Evolutionary conservation across 768 basidiomycete genomes (phyloP), one percentile per base, ranked within the genome.

Genomic region (Xerocomus potaroensis): DNA sequence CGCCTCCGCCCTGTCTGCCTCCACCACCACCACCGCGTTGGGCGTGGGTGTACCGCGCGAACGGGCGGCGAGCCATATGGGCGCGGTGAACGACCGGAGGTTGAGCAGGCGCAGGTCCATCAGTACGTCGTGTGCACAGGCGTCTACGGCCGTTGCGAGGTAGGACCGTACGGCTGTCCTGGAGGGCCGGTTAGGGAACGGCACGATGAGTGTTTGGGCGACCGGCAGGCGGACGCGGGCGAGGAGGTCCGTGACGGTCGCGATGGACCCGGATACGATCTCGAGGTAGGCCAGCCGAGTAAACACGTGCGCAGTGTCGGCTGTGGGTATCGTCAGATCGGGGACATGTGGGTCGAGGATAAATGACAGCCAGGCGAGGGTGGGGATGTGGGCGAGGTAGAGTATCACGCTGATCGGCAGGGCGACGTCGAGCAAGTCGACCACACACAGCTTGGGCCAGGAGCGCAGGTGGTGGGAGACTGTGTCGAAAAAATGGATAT

Each of bases 101-200:
- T 54, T 35, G n/a, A 51, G 43, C 22, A 39, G 23, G 6, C 33
- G 34, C 14, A 48, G n/a, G 33, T 47, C 39, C 2, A 18, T 30
- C 43, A 50, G 19, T 16, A 23, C 15, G 9, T 32, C 12, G 21
- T 18, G 14, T 2, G 35, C 16, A 19, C 47, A 48, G n/a, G 11
- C 11, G 2, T 23, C 12, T 7, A 16, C 19, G 12, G 47, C 12
- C 5, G 40, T 27, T 7, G 23, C 18, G 1, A 54, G 22, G 38
- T 39, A 48, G 18, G 26, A 14, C 5, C 16, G 18, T 16, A 53
- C 14, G 1, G 16, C 21, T n/a, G 19, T 26, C 7, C 15, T 46
- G 0, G 26, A 32, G 4, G 50, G 53, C 6, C 16, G 15, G 5
- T 5, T 12, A 7, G 15, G 3, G 24, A 49, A 43, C 2, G 26